Percentiles rank a stretch among this genome's conserved stretches.
phyloP scores from a whole-genome alignment of 495 filamentous ascomycete genomes.

The Apodospora peruviana region DNA sequence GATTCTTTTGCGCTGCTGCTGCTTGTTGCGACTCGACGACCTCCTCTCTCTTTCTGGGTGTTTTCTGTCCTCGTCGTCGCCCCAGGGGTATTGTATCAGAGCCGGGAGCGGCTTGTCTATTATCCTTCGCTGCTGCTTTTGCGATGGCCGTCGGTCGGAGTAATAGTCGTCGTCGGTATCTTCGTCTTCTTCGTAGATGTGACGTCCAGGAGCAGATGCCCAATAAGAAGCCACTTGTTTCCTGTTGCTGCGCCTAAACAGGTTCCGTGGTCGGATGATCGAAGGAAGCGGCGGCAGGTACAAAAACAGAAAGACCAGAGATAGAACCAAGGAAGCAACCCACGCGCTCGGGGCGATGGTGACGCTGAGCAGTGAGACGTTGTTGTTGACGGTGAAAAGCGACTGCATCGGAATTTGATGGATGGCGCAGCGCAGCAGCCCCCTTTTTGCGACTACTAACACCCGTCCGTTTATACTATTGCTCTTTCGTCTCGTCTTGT shows the following conservation, averaged over 20 bases:
- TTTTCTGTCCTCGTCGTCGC: not conserved
- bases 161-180: slow-evolving; percentile 7
- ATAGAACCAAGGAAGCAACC: slow-evolving; percentile 43
- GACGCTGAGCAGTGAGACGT: slow-evolving; percentile 48
- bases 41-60: slow-evolving; percentile 2
- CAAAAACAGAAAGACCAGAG: slow-evolving; percentile 44
- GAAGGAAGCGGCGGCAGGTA: slow-evolving; percentile 35
- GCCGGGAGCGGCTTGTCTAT: slow-evolving; percentile 4
- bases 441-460: no score
- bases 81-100: not conserved
- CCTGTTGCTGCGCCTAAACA: slow-evolving; percentile 5
- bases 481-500: no score
- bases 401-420: slow-evolving; percentile 46
- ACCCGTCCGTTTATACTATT: no score
- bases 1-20: slow-evolving; percentile 8
- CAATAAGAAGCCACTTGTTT: not conserved
- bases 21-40: not conserved
- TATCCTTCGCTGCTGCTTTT: slow-evolving; percentile 3
- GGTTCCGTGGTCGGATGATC: not conserved
- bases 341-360: slow-evolving; percentile 49
- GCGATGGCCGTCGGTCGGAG: not conserved
- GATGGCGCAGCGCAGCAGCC: no score
- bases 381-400: slow-evolving; percentile 48
- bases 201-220: not conserved
- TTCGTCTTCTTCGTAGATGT: not conserved